Conservation (phyloP, 306 rosid species). For the Cucurbita ficifolia region DNA sequence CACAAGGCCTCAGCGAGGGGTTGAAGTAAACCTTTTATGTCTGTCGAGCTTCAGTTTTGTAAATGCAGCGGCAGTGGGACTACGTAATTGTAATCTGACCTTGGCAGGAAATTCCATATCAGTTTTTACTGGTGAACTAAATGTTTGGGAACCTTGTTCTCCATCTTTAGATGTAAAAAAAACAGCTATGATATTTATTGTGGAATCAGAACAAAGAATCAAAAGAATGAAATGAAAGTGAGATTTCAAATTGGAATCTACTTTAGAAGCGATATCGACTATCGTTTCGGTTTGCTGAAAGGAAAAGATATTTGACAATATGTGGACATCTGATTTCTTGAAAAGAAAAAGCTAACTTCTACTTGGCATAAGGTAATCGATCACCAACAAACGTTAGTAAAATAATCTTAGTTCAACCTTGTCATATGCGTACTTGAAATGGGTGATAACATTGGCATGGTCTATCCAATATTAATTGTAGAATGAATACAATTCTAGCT, state of each 20-base stretch:
- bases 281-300: background rate
- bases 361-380: background rate
- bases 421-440: background rate
- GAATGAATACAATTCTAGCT: conserved; percentile 6
- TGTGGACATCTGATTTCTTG: background rate
- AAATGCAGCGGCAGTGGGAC: conserved; percentile 16
- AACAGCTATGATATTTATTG: background rate
- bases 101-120: background rate
- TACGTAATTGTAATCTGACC: conserved; percentile 13
- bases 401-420: background rate
- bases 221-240: background rate
- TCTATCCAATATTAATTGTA: background rate
- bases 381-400: background rate
- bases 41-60: conserved; percentile 40
- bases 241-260: background rate
- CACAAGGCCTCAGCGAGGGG: conserved; percentile 26
- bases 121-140: conserved; percentile 1
- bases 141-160: conserved; percentile 4
- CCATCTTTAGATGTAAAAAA: background rate
- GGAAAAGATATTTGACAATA: background rate
- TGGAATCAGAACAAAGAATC: background rate
- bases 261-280: background rate
- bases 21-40: conserved; percentile 24
- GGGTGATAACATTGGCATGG: background rate
- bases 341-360: background rate